Conservation (phyloP, 306 rosid genomes). For the Vigna unguiculata region DNA sequence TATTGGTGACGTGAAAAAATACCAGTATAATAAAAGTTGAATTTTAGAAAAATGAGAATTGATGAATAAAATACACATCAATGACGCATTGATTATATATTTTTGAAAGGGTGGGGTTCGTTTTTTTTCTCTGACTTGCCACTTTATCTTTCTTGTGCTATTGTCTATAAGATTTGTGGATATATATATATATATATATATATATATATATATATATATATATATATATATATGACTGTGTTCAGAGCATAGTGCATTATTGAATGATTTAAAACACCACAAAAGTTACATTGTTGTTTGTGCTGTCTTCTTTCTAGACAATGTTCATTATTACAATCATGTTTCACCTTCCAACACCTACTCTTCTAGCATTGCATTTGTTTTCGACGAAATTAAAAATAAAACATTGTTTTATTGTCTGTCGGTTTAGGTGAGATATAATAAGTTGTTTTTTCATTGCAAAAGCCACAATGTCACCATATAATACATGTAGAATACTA, state of each 20-base stretch:
- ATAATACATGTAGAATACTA: no score
- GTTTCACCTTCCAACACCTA: background rate
- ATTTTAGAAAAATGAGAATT: background rate
- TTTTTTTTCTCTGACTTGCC: constrained; percentile 36
- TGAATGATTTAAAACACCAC: background rate
- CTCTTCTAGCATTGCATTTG: background rate
- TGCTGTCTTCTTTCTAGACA: background rate
- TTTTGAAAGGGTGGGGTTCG: constrained; percentile 34
- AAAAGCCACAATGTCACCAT: no score
- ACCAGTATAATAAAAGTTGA: background rate
- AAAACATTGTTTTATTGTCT: background rate
- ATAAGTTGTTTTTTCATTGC: no score
- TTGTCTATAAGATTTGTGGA: background rate
- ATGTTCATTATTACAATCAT: no score
- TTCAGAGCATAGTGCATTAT: constrained; percentile 12
- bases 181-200: no score
- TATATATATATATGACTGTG: no score
- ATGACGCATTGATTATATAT: background rate
- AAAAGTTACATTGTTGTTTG: background rate
- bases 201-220: no score
- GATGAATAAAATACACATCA: background rate
- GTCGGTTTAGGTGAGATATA: no score
- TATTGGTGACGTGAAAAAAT: background rate
- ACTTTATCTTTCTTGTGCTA: constrained; percentile 40
- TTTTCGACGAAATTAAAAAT: background rate